Percentiles rank a stretch among this genome's conserved stretches.
Evolutionary conservation across 352 stramenopile genomes (phyloP).

Genomic region (Thalassiosira sp.): DNA sequence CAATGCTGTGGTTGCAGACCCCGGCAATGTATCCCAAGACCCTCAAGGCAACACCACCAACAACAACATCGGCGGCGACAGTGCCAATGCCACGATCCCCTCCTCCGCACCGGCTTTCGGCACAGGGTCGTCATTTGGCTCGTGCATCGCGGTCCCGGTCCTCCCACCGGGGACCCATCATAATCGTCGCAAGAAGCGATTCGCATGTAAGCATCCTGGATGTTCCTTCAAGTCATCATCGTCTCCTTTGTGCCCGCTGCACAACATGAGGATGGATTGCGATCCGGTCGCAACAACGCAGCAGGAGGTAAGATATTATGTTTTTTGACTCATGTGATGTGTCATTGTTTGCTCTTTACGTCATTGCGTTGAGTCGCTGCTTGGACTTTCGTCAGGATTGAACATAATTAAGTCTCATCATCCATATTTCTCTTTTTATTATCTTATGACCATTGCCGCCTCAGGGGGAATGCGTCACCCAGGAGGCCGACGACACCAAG

Average conservation of each 20-base stretch:
- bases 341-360: no score
- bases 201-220: not conserved
- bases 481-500: no score
- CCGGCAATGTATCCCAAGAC: not conserved
- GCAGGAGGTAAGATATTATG: no score
- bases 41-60: not conserved
- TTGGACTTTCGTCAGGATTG: not conserved
- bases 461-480: not conserved
- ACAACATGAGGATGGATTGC: not conserved
- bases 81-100: not conserved
- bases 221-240: not conserved
- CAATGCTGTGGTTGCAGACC: not conserved
- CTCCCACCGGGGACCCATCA: not conserved
- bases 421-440: not conserved
- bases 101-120: no score
- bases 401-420: not conserved
- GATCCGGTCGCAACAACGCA: no score
- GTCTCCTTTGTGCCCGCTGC: no score
- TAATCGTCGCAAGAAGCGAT: not conserved
- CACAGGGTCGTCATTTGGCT: no score
- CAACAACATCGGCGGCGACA: not conserved
- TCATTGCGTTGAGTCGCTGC: no score
- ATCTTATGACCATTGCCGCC: not conserved
- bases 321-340: no score
- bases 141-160: no score